Evolutionary conservation across 352 stramenopile species (phyloP).

Genomic region (Phytophthora pinifolia): DNA sequence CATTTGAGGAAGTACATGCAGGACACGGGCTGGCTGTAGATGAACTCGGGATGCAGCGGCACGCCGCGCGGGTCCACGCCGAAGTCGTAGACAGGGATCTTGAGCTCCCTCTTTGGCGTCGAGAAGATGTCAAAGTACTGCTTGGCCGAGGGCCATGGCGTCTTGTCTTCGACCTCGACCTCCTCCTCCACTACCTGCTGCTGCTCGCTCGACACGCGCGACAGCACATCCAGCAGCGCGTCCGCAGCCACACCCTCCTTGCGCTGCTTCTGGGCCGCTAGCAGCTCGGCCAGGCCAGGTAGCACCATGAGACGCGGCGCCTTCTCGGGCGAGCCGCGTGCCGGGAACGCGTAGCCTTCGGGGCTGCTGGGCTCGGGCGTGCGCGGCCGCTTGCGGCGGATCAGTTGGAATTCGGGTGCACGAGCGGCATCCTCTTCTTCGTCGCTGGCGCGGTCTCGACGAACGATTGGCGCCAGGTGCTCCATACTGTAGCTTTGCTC

Average conservation of each 20-base stretch:
- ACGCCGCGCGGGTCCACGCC: constrained; percentile 72
- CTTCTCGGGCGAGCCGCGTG: constrained; percentile 19
- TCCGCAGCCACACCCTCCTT: constrained; percentile 17
- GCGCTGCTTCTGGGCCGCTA: constrained; percentile 37
- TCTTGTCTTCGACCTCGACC: constrained; percentile 63
- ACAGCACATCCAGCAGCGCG: constrained; percentile 19
- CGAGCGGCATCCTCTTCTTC: constrained; percentile 8
- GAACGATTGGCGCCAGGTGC: constrained; percentile 16
- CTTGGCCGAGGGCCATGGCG: constrained; percentile 68
- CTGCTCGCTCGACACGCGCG: constrained; percentile 21
- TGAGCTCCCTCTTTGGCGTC: constrained; percentile 30
- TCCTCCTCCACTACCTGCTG: constrained; percentile 28
- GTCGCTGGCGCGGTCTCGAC: constrained; percentile 9
- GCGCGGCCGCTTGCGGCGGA: constrained; percentile 49
- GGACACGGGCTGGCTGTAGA: constrained; percentile 70
- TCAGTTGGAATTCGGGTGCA: constrained; percentile 32
- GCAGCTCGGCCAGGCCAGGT: constrained; percentile 42
- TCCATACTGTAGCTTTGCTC: constrained; percentile 5
- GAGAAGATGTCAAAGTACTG: constrained; percentile 65
- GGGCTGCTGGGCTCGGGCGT: constrained; percentile 20
- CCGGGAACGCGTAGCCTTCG: constrained; percentile 3
- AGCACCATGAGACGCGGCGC: constrained; percentile 33
- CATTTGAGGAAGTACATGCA: constrained; percentile 84
- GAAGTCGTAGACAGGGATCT: constrained; percentile 70
- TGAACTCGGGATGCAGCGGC: constrained; percentile 71